These are phyloP conservation scores for Begonia masoniana DNA, from an alignment of 306 rosid genomes.

Conservation along the genomic window DNA sequence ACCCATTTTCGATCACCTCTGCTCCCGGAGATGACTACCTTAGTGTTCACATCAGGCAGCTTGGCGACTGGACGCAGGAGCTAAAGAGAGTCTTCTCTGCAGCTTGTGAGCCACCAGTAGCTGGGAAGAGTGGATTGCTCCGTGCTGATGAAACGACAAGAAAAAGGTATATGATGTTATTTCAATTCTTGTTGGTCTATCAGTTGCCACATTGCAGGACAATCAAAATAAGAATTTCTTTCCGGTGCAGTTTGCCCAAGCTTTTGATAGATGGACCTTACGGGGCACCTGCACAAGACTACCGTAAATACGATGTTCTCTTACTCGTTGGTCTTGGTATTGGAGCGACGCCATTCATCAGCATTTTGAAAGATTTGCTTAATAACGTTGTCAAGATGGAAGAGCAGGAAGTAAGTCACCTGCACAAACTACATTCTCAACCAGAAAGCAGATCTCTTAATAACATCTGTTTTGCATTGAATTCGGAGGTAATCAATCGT, in stretches of 20 bases:
- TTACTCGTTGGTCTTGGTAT: slow-evolving; percentile 95
- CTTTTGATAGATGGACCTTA: slow-evolving; percentile 94
- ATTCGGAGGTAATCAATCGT: background rate
- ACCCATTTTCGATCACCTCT: slow-evolving; percentile 97
- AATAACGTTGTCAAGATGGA: slow-evolving; percentile 88
- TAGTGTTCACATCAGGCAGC: slow-evolving; percentile 97
- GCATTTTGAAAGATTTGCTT: slow-evolving; percentile 88
- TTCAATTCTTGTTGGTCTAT: background rate
- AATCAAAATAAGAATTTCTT: background rate
- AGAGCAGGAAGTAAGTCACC: slow-evolving; percentile 80
- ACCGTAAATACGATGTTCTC: slow-evolving; percentile 77
- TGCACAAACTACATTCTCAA: background rate
- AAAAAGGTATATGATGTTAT: slow-evolving; percentile 40
- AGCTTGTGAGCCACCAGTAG: slow-evolving; percentile 84
- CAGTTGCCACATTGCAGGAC: slow-evolving; percentile 6
- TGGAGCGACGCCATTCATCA: slow-evolving; percentile 98
- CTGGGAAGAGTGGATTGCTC: slow-evolving; percentile 93
- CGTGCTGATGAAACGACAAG: slow-evolving; percentile 96
- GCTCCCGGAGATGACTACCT: slow-evolving; percentile 98
- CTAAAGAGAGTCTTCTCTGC: slow-evolving; percentile 85
- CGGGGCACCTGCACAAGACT: slow-evolving; percentile 97
- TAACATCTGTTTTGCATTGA: no score
- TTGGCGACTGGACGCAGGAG: slow-evolving; percentile 99
- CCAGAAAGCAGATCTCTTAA: no score
- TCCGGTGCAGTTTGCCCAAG: slow-evolving; percentile 68